Evolutionary conservation across 148 eudicot genomes (phyloP).

Genomic region (Amaranthus hypochondriacus): DNA sequence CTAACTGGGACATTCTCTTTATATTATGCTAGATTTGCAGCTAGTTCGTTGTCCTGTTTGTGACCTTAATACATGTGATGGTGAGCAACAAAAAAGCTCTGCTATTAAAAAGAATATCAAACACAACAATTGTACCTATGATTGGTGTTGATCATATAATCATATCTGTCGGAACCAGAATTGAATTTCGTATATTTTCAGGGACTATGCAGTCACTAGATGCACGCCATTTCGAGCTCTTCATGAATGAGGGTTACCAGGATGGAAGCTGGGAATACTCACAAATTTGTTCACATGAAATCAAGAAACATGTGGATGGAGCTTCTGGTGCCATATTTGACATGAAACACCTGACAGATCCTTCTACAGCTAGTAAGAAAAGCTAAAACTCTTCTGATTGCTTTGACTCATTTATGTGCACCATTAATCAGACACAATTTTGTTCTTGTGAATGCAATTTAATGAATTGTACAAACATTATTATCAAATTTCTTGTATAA

Average conservation of each 20-base stretch:
- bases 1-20: background rate
- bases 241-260: constrained; percentile 53
- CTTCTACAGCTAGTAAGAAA: constrained; percentile 62
- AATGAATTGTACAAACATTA: background rate
- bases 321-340: constrained; percentile 85
- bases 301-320: constrained; percentile 43
- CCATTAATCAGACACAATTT: background rate
- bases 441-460: background rate
- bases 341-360: constrained; percentile 50
- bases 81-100: constrained; percentile 38
- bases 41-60: constrained; percentile 98
- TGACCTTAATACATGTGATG: constrained; percentile 88
- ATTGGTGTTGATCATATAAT: background rate
- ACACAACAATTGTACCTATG: background rate
- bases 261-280: constrained; percentile 79
- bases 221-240: constrained; percentile 85
- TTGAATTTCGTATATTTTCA: constrained; percentile 21
- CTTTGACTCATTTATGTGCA: background rate
- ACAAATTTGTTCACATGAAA: constrained; percentile 53
- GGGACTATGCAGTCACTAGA: constrained; percentile 96
- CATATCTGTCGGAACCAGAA: background rate
- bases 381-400: background rate
- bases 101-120: background rate
- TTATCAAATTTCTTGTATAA: background rate
- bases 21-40: constrained; percentile 68